Base-by-base conservation (phyloP, 192 early-diverging fungal genomes). In the Jimgerdemannia flammicorona region DNA sequence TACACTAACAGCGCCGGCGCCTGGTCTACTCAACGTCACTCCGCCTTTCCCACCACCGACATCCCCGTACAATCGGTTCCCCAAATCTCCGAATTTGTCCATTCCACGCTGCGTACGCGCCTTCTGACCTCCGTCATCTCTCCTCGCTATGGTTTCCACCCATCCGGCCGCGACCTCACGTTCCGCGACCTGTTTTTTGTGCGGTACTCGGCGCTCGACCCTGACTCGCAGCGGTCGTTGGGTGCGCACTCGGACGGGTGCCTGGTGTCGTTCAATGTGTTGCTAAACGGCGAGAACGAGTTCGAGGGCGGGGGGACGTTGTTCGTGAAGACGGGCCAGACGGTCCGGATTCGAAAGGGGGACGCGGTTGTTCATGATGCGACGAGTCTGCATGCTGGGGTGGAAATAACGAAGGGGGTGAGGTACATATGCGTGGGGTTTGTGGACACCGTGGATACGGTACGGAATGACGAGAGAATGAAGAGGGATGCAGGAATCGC, bases 251-350 rank as follows among this genome's bases (percentile, higher is more conserved):
- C 87, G 4, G 88, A 90, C 54, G 88, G 88, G 9, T 86, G 88
- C 42, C 65, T 90, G 69, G 73, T 86, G 0, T 87, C 85, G 7
- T 79, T 90, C 44, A 90, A 84, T 20, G 59, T 88, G 9, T 80
- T 90, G 29, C 64, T 90, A 4, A 88, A 87, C 44, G 49, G 76
- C 10, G 66, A 79, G 10, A 41, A 44, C 4, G 84, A 88, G 42
- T 89, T 88, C 75, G 78, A 79, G 3, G 88, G 88, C 19, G 88
- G 88, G 59, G 88, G 88, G 3, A 89, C 88, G 9, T 74, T 72
- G 8, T 88, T 87, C 42, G 69, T 29, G 29, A 29, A 29, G 29
- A 29, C 29, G 29, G 29, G 29, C 29, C 29, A 29, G 29, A 29
- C 29, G 29, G 29, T 29, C 29, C 29, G 29, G 29, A 29, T 29